These are phyloP conservation scores for Cyclospora cayetanensis DNA, from an alignment of 169 alveolate genomes.

Conservation along the genomic window DNA sequence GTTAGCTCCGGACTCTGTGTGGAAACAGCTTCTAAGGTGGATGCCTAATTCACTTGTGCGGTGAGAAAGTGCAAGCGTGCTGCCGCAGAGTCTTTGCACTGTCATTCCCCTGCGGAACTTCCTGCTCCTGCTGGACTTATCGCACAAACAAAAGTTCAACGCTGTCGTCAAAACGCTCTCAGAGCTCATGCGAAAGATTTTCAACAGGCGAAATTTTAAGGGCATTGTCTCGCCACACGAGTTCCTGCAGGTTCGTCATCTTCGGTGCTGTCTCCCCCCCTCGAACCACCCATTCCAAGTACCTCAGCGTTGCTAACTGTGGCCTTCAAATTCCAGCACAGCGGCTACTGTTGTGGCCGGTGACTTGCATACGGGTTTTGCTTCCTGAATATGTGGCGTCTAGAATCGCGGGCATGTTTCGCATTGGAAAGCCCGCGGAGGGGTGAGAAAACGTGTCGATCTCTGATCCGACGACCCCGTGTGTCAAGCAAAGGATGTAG, in stretches of 20 bases:
- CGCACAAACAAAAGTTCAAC: constrained; percentile 82
- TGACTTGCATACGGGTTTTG: not conserved
- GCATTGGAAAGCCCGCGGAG: too few relatives aligned
- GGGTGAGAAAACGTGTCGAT: too few relatives aligned
- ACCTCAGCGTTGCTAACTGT: too few relatives aligned
- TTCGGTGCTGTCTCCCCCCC: too few relatives aligned
- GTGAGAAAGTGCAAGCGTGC: too few relatives aligned
- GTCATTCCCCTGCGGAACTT: constrained; percentile 76
- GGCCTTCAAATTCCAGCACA: constrained; percentile 24
- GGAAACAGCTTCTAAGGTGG: not conserved
- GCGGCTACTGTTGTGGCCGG: constrained; percentile 77
- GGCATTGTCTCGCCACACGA: constrained; percentile 99
- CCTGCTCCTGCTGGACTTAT: constrained; percentile 69
- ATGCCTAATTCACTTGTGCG: too few relatives aligned
- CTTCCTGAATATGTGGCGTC: not conserved
- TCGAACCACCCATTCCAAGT: too few relatives aligned
- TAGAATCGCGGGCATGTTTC: too few relatives aligned
- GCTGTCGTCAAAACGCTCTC: constrained; percentile 90
- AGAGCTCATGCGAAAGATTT: constrained; percentile 95
- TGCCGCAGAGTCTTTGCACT: constrained; percentile 61
- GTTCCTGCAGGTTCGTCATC: constrained; percentile 85
- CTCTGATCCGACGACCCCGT: too few relatives aligned
- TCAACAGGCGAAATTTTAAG: constrained; percentile 96
- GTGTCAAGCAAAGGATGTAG: too few relatives aligned
- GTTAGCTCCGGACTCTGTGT: not conserved